Evolutionary conservation across 768 basidiomycete species (phyloP).

Genomic region (Rhodotorula paludigena): DNA sequence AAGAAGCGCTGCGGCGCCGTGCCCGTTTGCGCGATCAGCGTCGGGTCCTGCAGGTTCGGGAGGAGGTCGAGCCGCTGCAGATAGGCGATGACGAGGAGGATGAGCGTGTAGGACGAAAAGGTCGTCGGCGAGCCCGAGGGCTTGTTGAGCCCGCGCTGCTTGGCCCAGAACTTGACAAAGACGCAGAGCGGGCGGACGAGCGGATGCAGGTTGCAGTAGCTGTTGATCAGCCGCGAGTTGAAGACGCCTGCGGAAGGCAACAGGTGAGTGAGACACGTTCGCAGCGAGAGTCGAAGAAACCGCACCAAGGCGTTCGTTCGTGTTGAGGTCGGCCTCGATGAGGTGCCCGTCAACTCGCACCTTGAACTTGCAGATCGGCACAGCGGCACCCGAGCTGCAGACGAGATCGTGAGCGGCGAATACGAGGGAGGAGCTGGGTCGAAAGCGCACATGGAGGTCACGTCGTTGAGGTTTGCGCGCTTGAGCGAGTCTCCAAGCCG

Average conservation of each 20-base stretch:
- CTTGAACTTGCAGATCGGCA: slow-evolving; percentile 41
- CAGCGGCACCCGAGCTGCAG: slow-evolving; percentile 44
- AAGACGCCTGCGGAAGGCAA: slow-evolving; percentile 17
- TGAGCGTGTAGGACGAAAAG: slow-evolving; percentile 62
- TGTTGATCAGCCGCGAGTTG: slow-evolving; percentile 53
- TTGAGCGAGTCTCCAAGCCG: slow-evolving; percentile 11
- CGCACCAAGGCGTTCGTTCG: slow-evolving; percentile 60
- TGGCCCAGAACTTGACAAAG: slow-evolving; percentile 61
- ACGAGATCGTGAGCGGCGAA: background rate
- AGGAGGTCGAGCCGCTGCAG: slow-evolving; percentile 50
- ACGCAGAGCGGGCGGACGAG: slow-evolving; percentile 50
- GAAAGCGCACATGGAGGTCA: slow-evolving; percentile 16
- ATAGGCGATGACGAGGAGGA: slow-evolving; percentile 60
- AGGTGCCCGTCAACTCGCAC: slow-evolving; percentile 16
- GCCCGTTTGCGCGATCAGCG: slow-evolving; percentile 21
- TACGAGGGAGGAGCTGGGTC: background rate
- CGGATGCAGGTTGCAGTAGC: slow-evolving; percentile 55
- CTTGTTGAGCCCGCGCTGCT: slow-evolving; percentile 54
- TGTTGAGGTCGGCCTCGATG: slow-evolving; percentile 52
- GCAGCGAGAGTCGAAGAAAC: slow-evolving; percentile 44
- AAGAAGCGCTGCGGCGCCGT: slow-evolving; percentile 25
- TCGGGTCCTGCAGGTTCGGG: slow-evolving; percentile 38
- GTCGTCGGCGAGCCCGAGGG: slow-evolving; percentile 48
- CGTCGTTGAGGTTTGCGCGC: slow-evolving; percentile 16
- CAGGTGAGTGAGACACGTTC: rapidly evolving